phyloP scores from a whole-genome alignment of 441 rosid genomes.

The Erysimum pusillum region DNA sequence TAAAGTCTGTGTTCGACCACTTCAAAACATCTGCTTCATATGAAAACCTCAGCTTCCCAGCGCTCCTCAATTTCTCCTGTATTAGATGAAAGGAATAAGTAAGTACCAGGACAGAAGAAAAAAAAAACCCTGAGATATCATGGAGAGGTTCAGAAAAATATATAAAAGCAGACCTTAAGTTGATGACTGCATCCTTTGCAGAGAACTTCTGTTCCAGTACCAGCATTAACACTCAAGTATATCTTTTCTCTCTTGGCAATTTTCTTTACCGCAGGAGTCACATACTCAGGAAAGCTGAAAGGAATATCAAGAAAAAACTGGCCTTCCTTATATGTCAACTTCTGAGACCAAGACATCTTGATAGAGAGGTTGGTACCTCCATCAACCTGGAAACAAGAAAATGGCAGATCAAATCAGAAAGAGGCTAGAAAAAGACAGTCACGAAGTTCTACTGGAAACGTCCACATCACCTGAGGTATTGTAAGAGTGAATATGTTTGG shows the following conservation, averaged over 20 bases:
- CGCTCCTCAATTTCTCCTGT: constrained; percentile 74
- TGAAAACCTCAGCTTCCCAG: constrained; percentile 67
- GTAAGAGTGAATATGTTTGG: constrained; percentile 77
- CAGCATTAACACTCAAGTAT: constrained; percentile 71
- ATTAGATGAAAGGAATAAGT: constrained; percentile 24
- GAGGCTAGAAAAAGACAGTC: background rate
- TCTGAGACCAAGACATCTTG: constrained; percentile 85
- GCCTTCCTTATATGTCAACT: constrained; percentile 62
- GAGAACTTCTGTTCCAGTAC: constrained; percentile 71
- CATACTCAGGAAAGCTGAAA: constrained; percentile 86
- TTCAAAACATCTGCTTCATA: constrained; percentile 87
- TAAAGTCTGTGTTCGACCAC: constrained; percentile 82
- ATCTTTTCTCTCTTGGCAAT: constrained; percentile 81
- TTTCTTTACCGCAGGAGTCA: constrained; percentile 81
- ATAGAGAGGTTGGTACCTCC: constrained; percentile 84
- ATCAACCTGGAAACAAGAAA: constrained; percentile 64
- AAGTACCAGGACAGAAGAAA: constrained; percentile 17
- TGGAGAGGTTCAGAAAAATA: constrained; percentile 2
- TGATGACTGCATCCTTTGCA: constrained; percentile 86
- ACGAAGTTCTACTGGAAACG: background rate
- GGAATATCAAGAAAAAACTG: constrained; percentile 73
- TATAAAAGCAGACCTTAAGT: constrained; percentile 72
- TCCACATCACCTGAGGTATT: constrained; percentile 70
- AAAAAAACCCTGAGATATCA: constrained; percentile 25
- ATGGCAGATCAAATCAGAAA: constrained; percentile 8